A percentile compares a stretch with the other conserved stretches of the same genome.
Conservation (phyloP, 345 rosid species). For the Lepidium sativum region DNA sequence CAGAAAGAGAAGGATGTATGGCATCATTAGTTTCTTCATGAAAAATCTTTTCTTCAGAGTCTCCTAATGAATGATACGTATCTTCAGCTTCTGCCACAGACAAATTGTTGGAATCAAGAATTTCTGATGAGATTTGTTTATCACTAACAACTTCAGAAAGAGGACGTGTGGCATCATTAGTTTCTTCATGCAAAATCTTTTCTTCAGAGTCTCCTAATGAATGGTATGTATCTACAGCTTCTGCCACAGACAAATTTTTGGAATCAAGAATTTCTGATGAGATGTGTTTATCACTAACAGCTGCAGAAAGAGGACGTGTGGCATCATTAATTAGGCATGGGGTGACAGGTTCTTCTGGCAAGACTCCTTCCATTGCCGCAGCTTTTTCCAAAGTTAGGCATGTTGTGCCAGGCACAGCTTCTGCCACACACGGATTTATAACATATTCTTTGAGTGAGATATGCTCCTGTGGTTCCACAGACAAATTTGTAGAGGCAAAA, state of each 20-base stretch:
- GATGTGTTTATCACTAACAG: background rate
- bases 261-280: background rate
- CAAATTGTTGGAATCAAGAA: background rate
- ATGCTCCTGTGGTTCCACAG: background rate
- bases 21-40: slow-evolving; percentile 2
- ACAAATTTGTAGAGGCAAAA: background rate
- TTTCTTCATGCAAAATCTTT: background rate
- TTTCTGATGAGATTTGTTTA: background rate
- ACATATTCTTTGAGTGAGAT: background rate
- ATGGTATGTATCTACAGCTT: background rate
- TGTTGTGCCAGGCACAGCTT: background rate
- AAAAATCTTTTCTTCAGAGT: background rate
- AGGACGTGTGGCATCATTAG: background rate
- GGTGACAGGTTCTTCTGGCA: slow-evolving; percentile 4
- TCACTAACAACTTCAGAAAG: background rate
- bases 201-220: background rate
- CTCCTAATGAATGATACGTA: background rate
- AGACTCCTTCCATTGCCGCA: background rate
- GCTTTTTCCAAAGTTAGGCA: slow-evolving; percentile 3
- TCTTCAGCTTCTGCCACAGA: background rate
- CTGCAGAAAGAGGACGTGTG: background rate
- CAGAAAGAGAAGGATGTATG: background rate
- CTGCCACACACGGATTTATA: background rate
- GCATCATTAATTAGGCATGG: too few relatives aligned
- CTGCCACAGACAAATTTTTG: background rate